phyloP scores from a whole-genome alignment of 371 early-diverging fungal genomes.

The Mortierella sp. region DNA sequence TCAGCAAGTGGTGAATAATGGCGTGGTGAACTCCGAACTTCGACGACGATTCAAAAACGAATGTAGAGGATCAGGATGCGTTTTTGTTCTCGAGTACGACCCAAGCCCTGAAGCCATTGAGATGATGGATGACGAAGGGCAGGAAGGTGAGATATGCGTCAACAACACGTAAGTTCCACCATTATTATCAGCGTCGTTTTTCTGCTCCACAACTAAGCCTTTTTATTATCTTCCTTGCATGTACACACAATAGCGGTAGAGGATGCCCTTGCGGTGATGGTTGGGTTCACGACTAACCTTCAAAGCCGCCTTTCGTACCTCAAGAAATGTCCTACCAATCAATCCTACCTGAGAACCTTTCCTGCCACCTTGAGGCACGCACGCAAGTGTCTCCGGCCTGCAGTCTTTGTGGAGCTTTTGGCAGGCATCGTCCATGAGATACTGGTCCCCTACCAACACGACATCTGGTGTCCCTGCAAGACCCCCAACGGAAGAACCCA shows the following conservation, averaged over 20 bases:
- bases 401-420: too few relatives aligned
- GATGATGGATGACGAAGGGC: not conserved
- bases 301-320: not conserved
- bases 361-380: too few relatives aligned
- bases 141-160: not conserved
- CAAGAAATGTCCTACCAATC: not conserved
- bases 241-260: not conserved
- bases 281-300: not conserved
- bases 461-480: too few relatives aligned
- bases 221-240: not conserved
- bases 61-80: too few relatives aligned
- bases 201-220: not conserved
- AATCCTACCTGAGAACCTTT: too few relatives aligned
- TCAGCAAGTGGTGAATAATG: not conserved
- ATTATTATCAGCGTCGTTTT: too few relatives aligned
- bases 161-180: not conserved
- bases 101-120: not conserved
- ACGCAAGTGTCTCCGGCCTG: too few relatives aligned
- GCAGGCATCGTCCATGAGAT: too few relatives aligned
- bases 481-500: too few relatives aligned
- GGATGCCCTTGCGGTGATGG: not conserved
- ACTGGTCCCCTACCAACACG: too few relatives aligned
- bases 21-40: too few relatives aligned
- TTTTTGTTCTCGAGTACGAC: not conserved
- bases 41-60: too few relatives aligned